phyloP scores from a whole-genome alignment of 192 early-diverging fungal genomes.

The Rhizoclosmatium globosum region DNA sequence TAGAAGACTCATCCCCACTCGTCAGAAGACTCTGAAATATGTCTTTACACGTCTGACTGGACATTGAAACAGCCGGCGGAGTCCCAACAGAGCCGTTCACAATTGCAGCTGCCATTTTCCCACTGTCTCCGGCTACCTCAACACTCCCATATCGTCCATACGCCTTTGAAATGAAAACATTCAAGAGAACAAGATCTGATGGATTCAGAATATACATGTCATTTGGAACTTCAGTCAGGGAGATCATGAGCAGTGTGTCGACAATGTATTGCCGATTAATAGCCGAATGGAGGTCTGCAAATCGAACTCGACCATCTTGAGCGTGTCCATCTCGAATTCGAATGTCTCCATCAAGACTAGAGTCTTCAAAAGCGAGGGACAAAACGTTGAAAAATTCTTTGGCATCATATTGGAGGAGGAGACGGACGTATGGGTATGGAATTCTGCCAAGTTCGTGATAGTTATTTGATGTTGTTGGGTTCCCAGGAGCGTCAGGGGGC shows the following conservation, averaged over 20 bases:
- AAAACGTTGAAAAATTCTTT: constrained; percentile 51
- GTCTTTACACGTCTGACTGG: constrained; percentile 13
- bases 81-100: neutral
- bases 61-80: neutral
- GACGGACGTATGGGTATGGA: constrained; percentile 57
- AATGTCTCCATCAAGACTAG: constrained; percentile 45
- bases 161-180: constrained; percentile 43
- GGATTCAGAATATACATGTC: neutral
- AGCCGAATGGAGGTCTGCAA: constrained; percentile 37
- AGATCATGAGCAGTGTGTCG: constrained; percentile 46
- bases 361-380: constrained; percentile 44
- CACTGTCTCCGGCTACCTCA: neutral
- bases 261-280: constrained; percentile 56
- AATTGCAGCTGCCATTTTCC: neutral
- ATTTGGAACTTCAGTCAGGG: constrained; percentile 29
- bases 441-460: constrained; percentile 31
- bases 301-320: constrained; percentile 40
- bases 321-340: constrained; percentile 40
- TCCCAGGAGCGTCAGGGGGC: constrained; percentile 37
- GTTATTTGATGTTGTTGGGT: too few relatives aligned
- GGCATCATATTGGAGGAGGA: constrained; percentile 50
- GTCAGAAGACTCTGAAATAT: constrained; percentile 40
- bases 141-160: constrained; percentile 27
- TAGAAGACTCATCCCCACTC: neutral
- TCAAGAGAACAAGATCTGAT: constrained; percentile 10